Evolutionary conservation across 257 asterid genomes (phyloP), one percentile per base, ranked within the genome.

Genomic region (Forsythia suspensa): DNA sequence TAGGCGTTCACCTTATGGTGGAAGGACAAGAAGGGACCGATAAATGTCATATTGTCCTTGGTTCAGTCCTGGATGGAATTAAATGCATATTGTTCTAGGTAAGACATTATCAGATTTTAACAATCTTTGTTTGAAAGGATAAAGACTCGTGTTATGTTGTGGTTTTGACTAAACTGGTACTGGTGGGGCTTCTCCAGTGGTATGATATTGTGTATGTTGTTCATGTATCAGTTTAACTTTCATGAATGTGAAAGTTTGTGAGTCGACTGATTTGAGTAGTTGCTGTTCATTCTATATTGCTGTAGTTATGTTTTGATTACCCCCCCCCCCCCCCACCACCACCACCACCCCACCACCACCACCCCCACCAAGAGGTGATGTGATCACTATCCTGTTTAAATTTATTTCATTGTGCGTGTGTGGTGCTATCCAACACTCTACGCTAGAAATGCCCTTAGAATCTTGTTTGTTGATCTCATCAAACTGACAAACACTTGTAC

Each of bases 41-140:
- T 92, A 93, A 73, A 86, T 91, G 90, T 92, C 98, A 39, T 91
- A 88, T 78, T 91, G 97, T 70, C 96, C 98, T 44, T 87, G 91
- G 21, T 85, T 84, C 37, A 85, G 92, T 79, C 85, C 77, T 69
- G 92, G 82, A 67, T 86, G 91, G 82, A 76, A 73, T 84, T 90
- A 89, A 24, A 24, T 79, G 79, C 85, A 48, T 91, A 93, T 73
- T 94, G 95, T 77, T 85, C 92, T 76, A 82, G 92, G 82, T 90
- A 91, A 89, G 85, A 76, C 59, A 6, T 43, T 39, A 12, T 52
- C 74, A 40, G 46, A 61, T 78, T 42, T 63, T 24, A 61, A 21
- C 5, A 21, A 21, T 18, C 37, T 61, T 24, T 24, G 39, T 61
- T 61, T 21, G 69, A 15, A 16, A 61, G 69, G 69, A 21, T 61